These are phyloP conservation scores for Xylariomycetidae sp. DNA, from an alignment of 2,329 filamentous ascomycete species.

Conservation along the genomic window DNA sequence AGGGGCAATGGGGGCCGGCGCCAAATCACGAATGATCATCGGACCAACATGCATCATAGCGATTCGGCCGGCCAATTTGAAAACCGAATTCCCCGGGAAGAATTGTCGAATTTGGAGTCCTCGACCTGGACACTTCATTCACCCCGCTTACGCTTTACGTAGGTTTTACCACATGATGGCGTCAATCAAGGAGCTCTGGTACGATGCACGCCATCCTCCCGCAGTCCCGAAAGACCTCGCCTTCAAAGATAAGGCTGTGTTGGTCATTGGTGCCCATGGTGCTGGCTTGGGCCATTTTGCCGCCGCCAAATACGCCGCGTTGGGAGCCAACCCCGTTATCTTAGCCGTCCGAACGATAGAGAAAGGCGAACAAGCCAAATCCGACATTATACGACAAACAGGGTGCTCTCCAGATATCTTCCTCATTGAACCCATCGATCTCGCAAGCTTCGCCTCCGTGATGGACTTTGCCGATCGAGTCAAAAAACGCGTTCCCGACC, in stretches of 20 bases:
- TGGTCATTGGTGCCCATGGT: slow-evolving; percentile 1
- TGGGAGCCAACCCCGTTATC: slow-evolving; percentile 1
- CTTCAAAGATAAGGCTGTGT: neutral
- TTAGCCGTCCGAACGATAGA: neutral
- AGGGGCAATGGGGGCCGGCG: no score
- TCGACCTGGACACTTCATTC: no score
- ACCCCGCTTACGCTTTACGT: no score
- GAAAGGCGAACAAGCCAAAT: slow-evolving; percentile 2
- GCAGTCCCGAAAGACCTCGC: neutral
- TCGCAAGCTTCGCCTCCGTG: slow-evolving; percentile 1
- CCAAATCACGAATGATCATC: no score
- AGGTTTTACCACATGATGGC: no score
- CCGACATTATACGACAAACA: neutral
- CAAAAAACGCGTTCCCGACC: neutral
- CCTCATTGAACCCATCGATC: slow-evolving; percentile 1
- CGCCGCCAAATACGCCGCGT: slow-evolving; percentile 1
- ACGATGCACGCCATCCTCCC: slow-evolving; percentile 1
- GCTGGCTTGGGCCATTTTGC: neutral
- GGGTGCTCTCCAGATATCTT: slow-evolving; percentile 1
- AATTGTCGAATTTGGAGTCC: no score
- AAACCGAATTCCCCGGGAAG: no score
- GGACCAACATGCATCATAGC: no score
- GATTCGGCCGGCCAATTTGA: no score
- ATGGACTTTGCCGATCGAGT: slow-evolving; percentile 1
- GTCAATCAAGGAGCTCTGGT: slow-evolving; percentile 1